Conservation (phyloP, 2,329 filamentous ascomycete species). For the Fusarium sp. region DNA sequence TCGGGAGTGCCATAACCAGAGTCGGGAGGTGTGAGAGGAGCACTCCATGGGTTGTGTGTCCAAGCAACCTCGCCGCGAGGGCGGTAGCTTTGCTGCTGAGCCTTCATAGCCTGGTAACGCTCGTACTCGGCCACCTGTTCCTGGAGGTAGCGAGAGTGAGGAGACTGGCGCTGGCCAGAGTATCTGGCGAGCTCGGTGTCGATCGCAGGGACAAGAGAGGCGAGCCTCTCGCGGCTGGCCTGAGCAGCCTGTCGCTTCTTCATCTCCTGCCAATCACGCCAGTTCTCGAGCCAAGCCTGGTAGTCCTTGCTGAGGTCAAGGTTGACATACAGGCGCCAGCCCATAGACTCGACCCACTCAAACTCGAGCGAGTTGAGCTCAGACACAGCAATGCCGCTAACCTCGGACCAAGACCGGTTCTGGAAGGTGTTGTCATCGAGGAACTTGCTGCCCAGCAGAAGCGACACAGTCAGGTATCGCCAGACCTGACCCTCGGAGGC, state of each 20-base stretch:
- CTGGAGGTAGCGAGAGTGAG: conserved; percentile 58
- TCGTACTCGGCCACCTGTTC: conserved; percentile 65
- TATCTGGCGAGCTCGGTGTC: conserved; percentile 54
- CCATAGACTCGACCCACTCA: conserved; percentile 84
- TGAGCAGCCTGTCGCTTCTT: conserved; percentile 62
- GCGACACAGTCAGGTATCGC: conserved; percentile 82
- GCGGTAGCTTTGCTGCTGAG: conserved; percentile 52
- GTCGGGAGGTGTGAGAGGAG: conserved; percentile 65
- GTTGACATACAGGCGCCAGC: conserved; percentile 87
- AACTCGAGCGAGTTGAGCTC: conserved; percentile 87
- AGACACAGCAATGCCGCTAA: conserved; percentile 83
- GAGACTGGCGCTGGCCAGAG: conserved; percentile 49
- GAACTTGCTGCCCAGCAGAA: conserved; percentile 93
- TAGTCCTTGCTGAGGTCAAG: conserved; percentile 77
- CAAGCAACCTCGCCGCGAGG: conserved; percentile 55
- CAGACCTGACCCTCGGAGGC: conserved; percentile 77
- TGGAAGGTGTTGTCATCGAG: conserved; percentile 97
- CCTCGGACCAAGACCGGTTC: conserved; percentile 95
- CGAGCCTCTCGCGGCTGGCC: conserved; percentile 59
- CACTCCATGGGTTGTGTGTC: conserved; percentile 56
- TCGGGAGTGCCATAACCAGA: conserved; percentile 69
- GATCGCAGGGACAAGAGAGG: conserved; percentile 58
- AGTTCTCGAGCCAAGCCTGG: conserved; percentile 68
- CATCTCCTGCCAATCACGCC: conserved; percentile 63
- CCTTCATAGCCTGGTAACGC: conserved; percentile 56